Evolutionary conservation across 257 asterid species (phyloP).

Genomic region (Solanum bulbocastanum): DNA sequence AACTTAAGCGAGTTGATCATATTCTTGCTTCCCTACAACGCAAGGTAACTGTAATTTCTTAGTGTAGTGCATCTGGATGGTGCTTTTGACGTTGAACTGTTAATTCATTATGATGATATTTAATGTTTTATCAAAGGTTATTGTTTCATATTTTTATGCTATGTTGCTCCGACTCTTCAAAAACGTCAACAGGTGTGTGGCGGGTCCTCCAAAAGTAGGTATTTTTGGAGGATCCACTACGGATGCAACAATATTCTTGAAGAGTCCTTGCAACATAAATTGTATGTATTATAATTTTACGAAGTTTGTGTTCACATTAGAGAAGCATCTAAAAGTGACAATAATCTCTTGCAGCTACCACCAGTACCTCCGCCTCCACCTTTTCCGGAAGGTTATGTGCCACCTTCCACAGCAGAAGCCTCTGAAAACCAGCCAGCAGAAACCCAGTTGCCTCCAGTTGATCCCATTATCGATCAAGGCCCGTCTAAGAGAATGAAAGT

Average conservation of each 20-base stretch:
- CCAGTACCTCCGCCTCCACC: conserved; percentile 84
- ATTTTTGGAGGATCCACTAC: background rate
- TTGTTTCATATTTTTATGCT: background rate
- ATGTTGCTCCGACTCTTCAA: background rate
- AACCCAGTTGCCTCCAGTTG: conserved; percentile 31
- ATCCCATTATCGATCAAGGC: conserved; percentile 92
- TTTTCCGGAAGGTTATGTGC: conserved; percentile 67
- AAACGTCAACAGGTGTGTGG: background rate
- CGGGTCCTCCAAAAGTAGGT: background rate
- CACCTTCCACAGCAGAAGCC: conserved; percentile 44
- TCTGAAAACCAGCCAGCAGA: conserved; percentile 52
- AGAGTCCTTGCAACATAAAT: background rate
- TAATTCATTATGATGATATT: background rate
- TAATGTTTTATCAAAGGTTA: background rate
- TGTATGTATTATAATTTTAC: background rate
- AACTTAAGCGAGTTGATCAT: conserved; percentile 79
- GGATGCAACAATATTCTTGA: background rate
- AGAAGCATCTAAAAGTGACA: background rate
- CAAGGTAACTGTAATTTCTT: conserved; percentile 38
- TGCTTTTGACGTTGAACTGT: background rate
- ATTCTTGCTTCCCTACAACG: conserved; percentile 74
- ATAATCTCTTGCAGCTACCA: conserved; percentile 44
- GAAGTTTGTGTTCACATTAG: background rate
- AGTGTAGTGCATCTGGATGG: background rate
- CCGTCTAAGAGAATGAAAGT: conserved; percentile 77